Base-by-base conservation (phyloP, 1,284 basidiomycete species). In the Laetiporus sulphureus region DNA sequence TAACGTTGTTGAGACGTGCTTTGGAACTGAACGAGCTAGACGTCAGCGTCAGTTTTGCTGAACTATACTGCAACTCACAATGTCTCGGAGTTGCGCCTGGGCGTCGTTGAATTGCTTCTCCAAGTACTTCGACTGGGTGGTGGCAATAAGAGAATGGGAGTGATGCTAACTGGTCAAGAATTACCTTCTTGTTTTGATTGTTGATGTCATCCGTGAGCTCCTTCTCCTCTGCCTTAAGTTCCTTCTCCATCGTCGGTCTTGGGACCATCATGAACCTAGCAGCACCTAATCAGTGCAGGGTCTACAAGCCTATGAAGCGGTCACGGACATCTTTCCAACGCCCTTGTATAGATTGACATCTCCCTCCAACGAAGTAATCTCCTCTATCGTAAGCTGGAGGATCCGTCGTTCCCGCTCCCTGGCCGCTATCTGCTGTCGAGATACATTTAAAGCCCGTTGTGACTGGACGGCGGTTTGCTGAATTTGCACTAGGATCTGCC, bases 101-200 rank as follows among this genome's bases (percentile, higher is more conserved):
- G 91, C 88, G 56, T 93, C 90, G 46, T 85, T 87, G 59, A 87
- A 89, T 58, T 92, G 89, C 57, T 92, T 93, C 62, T 94, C 91
- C 4, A 93, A 71, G 61, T 85, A 93, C 63, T 93, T 94, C 16
- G 80, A 72, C 89, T 92, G 51, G 2, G 36, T 22, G 19, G n/a
- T 19, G 8, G 24, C 33, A 32, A 35, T 23, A 0, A 40, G 23
- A 44, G 25, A 42, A 11, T n/a, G n/a, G n/a, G n/a, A n/a, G n/a
- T n/a, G n/a, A n/a, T n/a, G n/a, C n/a, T n/a, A n/a, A n/a, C n/a
- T n/a, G n/a, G n/a, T n/a, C n/a, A n/a, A n/a, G n/a, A n/a, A 58
- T 3, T 38, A 81, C 85, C 71, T 91, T 91, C 66, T 94, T 94
- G 36, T 74, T 78, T 29, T 94, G 61, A 58, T 66, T 87, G 34